Percentiles rank a stretch among this genome's conserved stretches.
Evolutionary conservation across 164 flowering plant species (phyloP).

Genomic region (Vitis amurensis): DNA sequence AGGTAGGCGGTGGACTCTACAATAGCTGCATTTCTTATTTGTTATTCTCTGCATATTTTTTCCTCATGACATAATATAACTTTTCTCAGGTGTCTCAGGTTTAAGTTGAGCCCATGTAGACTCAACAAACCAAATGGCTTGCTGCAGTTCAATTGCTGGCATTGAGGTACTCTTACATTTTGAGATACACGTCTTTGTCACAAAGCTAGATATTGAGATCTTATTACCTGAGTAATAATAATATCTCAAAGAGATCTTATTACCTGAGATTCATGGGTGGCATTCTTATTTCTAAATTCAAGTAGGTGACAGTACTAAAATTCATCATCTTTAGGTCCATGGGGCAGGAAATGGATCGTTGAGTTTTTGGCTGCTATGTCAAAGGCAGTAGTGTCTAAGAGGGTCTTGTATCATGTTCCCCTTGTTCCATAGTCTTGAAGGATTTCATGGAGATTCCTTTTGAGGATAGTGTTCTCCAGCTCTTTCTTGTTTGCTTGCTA

Average conservation of each 20-base stretch:
- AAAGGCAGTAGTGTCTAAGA: no score
- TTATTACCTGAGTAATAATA: background rate
- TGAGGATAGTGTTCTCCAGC: no score
- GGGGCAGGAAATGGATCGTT: no score
- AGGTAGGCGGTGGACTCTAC: background rate
- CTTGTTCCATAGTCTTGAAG: no score
- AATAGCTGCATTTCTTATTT: background rate
- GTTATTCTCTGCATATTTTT: background rate
- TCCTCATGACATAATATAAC: background rate
- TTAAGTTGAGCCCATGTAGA: background rate
- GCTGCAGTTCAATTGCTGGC: background rate
- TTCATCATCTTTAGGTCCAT: no score
- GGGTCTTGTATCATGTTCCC: no score
- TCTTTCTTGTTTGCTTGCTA: no score
- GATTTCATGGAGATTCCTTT: no score
- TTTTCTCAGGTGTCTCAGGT: background rate
- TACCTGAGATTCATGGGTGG: background rate
- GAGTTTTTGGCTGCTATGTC: no score
- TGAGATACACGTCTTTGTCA: background rate
- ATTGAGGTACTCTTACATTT: background rate
- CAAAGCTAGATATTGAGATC: background rate
- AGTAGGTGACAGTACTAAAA: no score
- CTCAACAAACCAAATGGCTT: background rate
- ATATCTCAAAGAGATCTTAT: background rate
- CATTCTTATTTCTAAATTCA: no score